These are phyloP conservation scores for Coniochaeta sp. DNA, from an alignment of 2,329 filamentous ascomycete genomes.

Conservation along the genomic window DNA sequence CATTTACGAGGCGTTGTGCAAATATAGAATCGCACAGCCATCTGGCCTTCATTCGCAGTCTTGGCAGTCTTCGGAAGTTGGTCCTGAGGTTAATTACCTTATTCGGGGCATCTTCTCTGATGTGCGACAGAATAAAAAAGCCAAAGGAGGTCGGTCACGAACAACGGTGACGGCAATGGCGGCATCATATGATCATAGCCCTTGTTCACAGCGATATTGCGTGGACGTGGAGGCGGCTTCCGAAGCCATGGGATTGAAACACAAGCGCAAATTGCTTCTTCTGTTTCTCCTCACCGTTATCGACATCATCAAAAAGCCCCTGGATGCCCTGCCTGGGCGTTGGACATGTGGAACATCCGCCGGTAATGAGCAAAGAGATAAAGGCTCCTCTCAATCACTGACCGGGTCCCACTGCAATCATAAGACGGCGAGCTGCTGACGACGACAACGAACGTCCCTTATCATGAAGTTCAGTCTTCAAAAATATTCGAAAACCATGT, in stretches of 20 bases:
- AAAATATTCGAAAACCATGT: too few species aligned
- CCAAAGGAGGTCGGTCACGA: too few species aligned
- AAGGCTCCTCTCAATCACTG: background rate
- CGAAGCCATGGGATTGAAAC: background rate
- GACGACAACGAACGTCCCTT: background rate
- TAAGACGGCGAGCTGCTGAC: background rate
- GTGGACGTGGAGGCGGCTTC: background rate
- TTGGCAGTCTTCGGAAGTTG: background rate
- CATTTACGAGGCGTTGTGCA: background rate
- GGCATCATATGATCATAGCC: background rate
- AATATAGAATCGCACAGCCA: background rate
- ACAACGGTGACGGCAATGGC: too few species aligned
- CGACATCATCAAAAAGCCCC: background rate
- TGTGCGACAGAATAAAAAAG: background rate
- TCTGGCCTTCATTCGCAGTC: background rate
- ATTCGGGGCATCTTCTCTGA: background rate
- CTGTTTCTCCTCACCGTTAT: background rate
- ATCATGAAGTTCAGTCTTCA: too few species aligned
- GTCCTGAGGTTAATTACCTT: background rate
- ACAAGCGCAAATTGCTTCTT: background rate
- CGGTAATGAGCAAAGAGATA: background rate
- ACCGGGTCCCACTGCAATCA: background rate
- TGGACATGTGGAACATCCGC: background rate
- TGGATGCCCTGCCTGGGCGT: background rate
- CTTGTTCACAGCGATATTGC: background rate